Evolutionary conservation across 1,284 basidiomycete genomes (phyloP).

Genomic region (Melampsora americana): DNA sequence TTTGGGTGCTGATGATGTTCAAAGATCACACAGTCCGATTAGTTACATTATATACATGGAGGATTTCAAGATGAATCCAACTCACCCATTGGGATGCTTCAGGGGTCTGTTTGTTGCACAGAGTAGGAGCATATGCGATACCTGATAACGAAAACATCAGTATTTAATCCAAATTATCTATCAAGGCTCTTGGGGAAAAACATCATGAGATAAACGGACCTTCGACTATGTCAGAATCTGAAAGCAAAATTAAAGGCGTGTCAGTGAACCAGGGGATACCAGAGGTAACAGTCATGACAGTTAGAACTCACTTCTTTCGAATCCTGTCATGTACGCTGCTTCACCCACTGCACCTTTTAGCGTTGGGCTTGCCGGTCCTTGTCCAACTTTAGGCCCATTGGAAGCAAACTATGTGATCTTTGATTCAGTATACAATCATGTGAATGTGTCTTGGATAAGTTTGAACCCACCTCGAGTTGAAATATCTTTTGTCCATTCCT

Average conservation of each 20-base stretch:
- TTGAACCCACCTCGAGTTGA: constrained; percentile 2
- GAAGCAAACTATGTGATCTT: neutral
- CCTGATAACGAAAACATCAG: neutral
- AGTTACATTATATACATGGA: neutral
- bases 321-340: too few relatives aligned
- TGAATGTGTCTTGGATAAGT: neutral
- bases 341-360: neutral
- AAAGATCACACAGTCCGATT: neutral
- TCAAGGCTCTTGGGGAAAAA: neutral
- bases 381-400: neutral
- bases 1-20: neutral
- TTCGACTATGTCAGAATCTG: neutral
- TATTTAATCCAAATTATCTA: neutral
- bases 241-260: neutral
- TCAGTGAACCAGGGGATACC: neutral
- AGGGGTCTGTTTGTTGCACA: neutral
- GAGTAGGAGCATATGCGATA: neutral
- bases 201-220: neutral
- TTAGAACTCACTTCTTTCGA: neutral
- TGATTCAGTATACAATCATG: too few relatives aligned
- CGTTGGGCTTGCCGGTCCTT: neutral
- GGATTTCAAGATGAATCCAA: neutral
- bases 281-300: neutral
- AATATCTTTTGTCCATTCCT: neutral
- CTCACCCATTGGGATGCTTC: neutral